Conservation (phyloP, 106 monocot genomes). For the Triglochin maritima region DNA sequence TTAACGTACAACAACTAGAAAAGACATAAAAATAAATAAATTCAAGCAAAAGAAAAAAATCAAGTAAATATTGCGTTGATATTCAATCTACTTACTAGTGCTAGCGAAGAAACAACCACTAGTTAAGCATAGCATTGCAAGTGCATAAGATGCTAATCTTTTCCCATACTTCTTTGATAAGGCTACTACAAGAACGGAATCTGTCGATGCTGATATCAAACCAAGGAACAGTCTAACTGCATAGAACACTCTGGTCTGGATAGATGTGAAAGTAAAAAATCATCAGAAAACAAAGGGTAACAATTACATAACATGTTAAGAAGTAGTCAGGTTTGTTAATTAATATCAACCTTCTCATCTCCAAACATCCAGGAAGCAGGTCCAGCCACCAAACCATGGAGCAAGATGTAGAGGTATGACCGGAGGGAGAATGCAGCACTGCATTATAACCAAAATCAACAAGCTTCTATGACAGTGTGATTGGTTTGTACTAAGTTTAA, state of each 20-base stretch:
- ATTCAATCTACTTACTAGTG: slow-evolving; percentile 48
- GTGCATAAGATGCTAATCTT: slow-evolving; percentile 67
- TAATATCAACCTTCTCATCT: slow-evolving; percentile 70
- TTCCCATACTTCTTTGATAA: slow-evolving; percentile 91
- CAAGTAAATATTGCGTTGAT: background rate
- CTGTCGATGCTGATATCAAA: slow-evolving; percentile 74
- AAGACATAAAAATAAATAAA: background rate
- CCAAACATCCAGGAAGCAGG: slow-evolving; percentile 69
- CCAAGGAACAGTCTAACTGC: slow-evolving; percentile 86
- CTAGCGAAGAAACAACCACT: slow-evolving; percentile 99
- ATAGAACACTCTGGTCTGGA: slow-evolving; percentile 78
- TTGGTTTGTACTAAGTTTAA: too few relatives aligned
- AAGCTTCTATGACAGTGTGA: background rate
- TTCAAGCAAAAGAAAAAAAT: background rate
- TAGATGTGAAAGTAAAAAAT: background rate
- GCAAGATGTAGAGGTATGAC: slow-evolving; percentile 77
- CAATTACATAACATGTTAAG: background rate
- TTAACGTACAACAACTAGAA: background rate
- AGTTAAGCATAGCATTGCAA: slow-evolving; percentile 90
- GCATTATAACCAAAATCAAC: slow-evolving; percentile 17
- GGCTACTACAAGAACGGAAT: slow-evolving; percentile 66
- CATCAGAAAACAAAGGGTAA: background rate
- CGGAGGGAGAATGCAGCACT: slow-evolving; percentile 83
- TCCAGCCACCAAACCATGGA: slow-evolving; percentile 71
- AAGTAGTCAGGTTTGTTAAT: background rate